These are phyloP conservation scores for Moesziomyces antarcticus DNA, from an alignment of 1,284 basidiomycete genomes.

Conservation along the genomic window DNA sequence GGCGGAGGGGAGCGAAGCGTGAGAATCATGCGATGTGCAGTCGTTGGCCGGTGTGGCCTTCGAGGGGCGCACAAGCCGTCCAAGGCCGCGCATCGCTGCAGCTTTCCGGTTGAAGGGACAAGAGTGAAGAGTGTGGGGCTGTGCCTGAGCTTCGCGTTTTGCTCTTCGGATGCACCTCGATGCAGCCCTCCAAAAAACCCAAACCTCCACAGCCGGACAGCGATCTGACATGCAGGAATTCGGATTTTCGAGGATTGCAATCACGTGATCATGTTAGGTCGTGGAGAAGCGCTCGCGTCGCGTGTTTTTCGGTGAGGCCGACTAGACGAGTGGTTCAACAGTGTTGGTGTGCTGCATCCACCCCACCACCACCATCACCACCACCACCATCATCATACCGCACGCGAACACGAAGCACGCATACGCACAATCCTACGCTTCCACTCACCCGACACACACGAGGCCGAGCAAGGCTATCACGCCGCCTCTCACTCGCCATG, in stretches of 20 bases:
- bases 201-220: no score
- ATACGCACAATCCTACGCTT: no score
- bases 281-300: slow-evolving; percentile 20
- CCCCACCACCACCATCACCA: slow-evolving; percentile 2
- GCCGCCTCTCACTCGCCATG: slow-evolving; percentile 14
- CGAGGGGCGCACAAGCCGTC: no score
- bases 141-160: no score
- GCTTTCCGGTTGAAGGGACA: no score
- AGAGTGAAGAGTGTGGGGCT: no score
- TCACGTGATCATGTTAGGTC: slow-evolving; percentile 42
- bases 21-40: not conserved
- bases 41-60: no score
- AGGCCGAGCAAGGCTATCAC: no score
- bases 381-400: slow-evolving; percentile 5
- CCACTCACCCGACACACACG: no score
- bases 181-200: not conserved
- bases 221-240: not conserved
- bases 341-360: slow-evolving; percentile 3
- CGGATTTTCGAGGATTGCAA: not conserved
- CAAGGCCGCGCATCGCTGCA: no score
- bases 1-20: not conserved
- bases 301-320: slow-evolving; percentile 33
- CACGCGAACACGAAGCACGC: no score
- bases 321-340: slow-evolving; percentile 10
- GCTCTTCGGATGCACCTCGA: no score